Conservation (phyloP, 2,329 filamentous ascomycete species). For the Ceratocystis destructans region DNA sequence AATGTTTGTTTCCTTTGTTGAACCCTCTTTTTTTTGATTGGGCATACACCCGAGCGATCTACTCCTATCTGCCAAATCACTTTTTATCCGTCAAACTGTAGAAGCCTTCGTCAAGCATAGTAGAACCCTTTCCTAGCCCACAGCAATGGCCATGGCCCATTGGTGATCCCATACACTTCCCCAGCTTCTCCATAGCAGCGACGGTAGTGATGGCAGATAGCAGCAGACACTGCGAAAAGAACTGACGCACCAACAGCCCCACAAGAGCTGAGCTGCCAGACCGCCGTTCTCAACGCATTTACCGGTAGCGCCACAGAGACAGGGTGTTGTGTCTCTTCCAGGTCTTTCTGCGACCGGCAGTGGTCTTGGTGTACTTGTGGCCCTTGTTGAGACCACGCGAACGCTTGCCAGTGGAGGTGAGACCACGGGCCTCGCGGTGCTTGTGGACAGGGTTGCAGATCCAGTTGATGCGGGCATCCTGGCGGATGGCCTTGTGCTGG, state of each 20-base stretch:
- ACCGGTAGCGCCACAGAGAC: constrained; percentile 96
- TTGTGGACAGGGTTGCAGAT: constrained; percentile 99
- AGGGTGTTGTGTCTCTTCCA: constrained; percentile 99
- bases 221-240: constrained; percentile 15
- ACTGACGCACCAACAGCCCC: constrained; percentile 11
- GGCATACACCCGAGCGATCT: constrained; percentile 1
- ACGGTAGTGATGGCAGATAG: constrained; percentile 13
- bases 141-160: constrained; percentile 18
- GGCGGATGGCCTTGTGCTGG: constrained; percentile 99
- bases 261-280: constrained; percentile 9
- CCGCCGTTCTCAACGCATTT: constrained; percentile 28
- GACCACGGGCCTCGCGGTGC: constrained; percentile 96
- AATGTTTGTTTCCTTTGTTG: constrained; percentile 11
- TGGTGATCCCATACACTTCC: constrained; percentile 18
- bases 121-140: constrained; percentile 18
- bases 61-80: constrained; percentile 9
- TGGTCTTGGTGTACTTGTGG: constrained; percentile 98
- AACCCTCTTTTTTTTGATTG: neutral
- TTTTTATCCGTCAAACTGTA: constrained; percentile 4
- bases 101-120: constrained; percentile 17
- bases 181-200: constrained; percentile 17
- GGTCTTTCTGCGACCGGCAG: constrained; percentile 94
- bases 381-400: constrained; percentile 99
- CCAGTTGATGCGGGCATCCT: constrained; percentile 99
- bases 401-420: constrained; percentile 98